phyloP scores from a whole-genome alignment of 2,329 filamentous ascomycete species.

The Aspergillus floridensis region DNA sequence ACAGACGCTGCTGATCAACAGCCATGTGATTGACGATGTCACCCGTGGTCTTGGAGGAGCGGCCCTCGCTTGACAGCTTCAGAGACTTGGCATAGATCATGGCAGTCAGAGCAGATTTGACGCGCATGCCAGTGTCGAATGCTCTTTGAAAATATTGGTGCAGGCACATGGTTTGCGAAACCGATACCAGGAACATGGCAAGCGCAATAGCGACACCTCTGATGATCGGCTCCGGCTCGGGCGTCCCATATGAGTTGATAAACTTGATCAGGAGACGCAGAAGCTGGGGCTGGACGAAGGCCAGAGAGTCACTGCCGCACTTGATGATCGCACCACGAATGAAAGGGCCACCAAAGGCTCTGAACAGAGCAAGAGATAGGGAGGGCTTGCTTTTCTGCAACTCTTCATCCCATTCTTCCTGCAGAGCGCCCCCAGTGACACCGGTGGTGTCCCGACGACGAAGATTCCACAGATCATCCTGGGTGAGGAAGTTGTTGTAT shows the following conservation, averaged over 20 bases:
- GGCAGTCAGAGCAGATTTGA: slow-evolving; percentile 86
- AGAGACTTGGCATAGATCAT: slow-evolving; percentile 92
- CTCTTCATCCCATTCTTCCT: slow-evolving; percentile 73
- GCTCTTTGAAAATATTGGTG: slow-evolving; percentile 97
- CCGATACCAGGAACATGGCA: slow-evolving; percentile 85
- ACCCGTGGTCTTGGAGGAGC: slow-evolving; percentile 83
- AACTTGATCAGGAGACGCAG: slow-evolving; percentile 80
- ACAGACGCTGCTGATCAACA: slow-evolving; percentile 90
- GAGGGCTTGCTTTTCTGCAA: slow-evolving; percentile 72
- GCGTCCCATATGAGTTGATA: slow-evolving; percentile 69
- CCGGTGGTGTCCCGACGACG: slow-evolving; percentile 76
- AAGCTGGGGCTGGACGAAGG: slow-evolving; percentile 89
- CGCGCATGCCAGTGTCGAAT: slow-evolving; percentile 94
- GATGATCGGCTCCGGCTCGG: slow-evolving; percentile 70
- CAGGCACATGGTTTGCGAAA: slow-evolving; percentile 82
- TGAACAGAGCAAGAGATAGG: slow-evolving; percentile 81
- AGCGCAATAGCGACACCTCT: slow-evolving; percentile 84
- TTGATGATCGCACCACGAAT: slow-evolving; percentile 81
- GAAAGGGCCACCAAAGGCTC: slow-evolving; percentile 83
- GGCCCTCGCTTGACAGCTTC: slow-evolving; percentile 86
- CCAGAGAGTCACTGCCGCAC: slow-evolving; percentile 76
- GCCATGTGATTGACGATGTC: slow-evolving; percentile 99
- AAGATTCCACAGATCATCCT: slow-evolving; percentile 94
- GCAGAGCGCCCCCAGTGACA: slow-evolving; percentile 67
- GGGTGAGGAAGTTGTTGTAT: slow-evolving; percentile 86